phyloP scores from a whole-genome alignment of 331 rosid species.

The Cydonia oblonga region DNA sequence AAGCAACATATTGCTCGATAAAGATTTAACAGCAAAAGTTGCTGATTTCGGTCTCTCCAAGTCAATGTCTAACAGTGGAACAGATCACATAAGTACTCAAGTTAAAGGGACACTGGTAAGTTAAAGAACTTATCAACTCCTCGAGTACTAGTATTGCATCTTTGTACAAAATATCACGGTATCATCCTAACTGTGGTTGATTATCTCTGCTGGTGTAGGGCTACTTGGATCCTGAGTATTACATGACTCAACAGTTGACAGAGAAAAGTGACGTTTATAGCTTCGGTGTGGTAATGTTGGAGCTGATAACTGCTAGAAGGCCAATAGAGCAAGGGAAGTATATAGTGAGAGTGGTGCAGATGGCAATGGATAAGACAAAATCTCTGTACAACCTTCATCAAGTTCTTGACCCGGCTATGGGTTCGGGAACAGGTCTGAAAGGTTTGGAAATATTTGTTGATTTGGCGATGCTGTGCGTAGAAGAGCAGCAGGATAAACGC shows the following conservation, averaged over 20 bases:
- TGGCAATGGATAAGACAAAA: slow-evolving; percentile 29
- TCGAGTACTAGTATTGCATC: too few relatives aligned
- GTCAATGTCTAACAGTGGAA: slow-evolving; percentile 1
- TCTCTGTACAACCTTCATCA: slow-evolving; percentile 29
- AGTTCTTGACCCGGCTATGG: slow-evolving; percentile 39
- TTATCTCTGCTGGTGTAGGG: slow-evolving; percentile 30
- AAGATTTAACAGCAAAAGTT: slow-evolving; percentile 10
- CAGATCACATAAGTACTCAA: slow-evolving; percentile 11
- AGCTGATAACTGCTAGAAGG: slow-evolving; percentile 48
- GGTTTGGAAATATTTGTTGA: slow-evolving; percentile 44
- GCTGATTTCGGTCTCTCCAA: slow-evolving; percentile 20
- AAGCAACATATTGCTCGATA: slow-evolving; percentile 12
- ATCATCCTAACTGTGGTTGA: neutral
- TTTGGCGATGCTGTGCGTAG: slow-evolving; percentile 47
- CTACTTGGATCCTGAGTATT: slow-evolving; percentile 67
- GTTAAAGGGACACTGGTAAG: slow-evolving; percentile 18
- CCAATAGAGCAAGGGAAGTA: slow-evolving; percentile 50
- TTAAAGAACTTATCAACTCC: neutral
- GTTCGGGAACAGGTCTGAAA: slow-evolving; percentile 8
- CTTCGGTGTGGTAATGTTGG: slow-evolving; percentile 59
- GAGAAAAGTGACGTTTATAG: slow-evolving; percentile 70
- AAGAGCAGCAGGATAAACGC: slow-evolving; percentile 34
- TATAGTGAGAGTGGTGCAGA: slow-evolving; percentile 43
- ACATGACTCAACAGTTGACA: slow-evolving; percentile 47
- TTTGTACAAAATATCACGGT: neutral